Conservation (phyloP, 768 basidiomycete species). For the Naganishia antarctica region DNA sequence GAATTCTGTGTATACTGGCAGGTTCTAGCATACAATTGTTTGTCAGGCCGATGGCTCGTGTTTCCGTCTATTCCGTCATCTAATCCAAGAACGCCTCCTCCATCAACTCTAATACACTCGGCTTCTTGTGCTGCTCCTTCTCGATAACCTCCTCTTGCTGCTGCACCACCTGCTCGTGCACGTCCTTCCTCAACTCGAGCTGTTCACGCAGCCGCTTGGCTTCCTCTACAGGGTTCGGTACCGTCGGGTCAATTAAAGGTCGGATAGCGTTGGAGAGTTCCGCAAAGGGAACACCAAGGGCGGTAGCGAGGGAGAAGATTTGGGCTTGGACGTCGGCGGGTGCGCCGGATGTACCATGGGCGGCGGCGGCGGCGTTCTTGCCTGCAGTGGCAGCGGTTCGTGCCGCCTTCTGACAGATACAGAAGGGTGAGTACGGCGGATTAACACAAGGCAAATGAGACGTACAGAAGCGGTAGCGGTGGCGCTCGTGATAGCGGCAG, state of each 20-base stretch:
- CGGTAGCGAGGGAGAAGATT: slow-evolving; percentile 40
- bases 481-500: slow-evolving; percentile 22
- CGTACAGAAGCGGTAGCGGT: slow-evolving; percentile 18
- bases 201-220: slow-evolving; percentile 35
- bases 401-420: slow-evolving; percentile 5
- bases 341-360: slow-evolving; percentile 4
- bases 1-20: neutral
- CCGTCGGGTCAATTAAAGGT: slow-evolving; percentile 46
- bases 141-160: slow-evolving; percentile 52
- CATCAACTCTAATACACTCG: slow-evolving; percentile 37
- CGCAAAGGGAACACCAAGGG: slow-evolving; percentile 45
- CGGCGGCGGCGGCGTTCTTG: neutral
- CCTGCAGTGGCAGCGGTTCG: neutral
- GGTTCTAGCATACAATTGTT: neutral
- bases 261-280: slow-evolving; percentile 46
- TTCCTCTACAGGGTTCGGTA: slow-evolving; percentile 43
- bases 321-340: slow-evolving; percentile 40
- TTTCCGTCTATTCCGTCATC: neutral
- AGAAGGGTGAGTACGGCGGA: neutral
- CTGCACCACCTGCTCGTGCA: slow-evolving; percentile 31
- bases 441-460: neutral
- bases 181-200: slow-evolving; percentile 34
- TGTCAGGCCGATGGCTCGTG: no score
- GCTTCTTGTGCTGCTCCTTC: slow-evolving; percentile 61
- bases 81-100: slow-evolving; percentile 47